A percentile compares a stretch with the other conserved stretches of the same genome.
These are phyloP conservation scores for rapeseed (Brassica napus) DNA, from an alignment of 345 rosid species.

Conservation along the genomic window DNA sequence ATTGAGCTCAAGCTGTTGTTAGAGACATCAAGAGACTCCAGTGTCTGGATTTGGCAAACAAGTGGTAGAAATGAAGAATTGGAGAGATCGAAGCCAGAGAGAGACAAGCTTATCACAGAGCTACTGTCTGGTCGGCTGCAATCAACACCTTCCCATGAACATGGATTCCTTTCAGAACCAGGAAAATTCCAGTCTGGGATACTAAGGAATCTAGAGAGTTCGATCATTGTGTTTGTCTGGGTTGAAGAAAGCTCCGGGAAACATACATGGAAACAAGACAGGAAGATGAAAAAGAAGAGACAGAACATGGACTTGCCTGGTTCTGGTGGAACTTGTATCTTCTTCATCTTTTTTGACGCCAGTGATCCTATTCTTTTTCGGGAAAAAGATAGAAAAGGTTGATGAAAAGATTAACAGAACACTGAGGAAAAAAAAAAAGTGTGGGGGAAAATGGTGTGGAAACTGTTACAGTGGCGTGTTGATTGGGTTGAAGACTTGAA, in stretches of 20 bases:
- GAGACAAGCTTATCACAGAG: slow-evolving; percentile 40
- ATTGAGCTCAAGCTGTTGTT: slow-evolving; percentile 50
- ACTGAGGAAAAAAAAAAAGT: neutral
- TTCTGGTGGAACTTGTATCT: slow-evolving; percentile 23
- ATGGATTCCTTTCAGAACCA: slow-evolving; percentile 45
- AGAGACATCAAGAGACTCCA: slow-evolving; percentile 58
- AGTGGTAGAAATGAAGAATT: slow-evolving; percentile 45
- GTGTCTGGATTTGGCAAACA: slow-evolving; percentile 57
- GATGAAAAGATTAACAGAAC: slow-evolving; percentile 8
- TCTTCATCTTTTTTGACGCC: slow-evolving; percentile 15
- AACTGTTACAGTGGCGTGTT: slow-evolving; percentile 11
- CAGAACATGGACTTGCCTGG: slow-evolving; percentile 21
- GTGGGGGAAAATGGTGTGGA: slow-evolving; percentile 1
- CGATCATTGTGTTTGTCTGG: slow-evolving; percentile 51
- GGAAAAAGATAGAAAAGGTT: neutral
- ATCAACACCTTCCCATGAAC: slow-evolving; percentile 58
- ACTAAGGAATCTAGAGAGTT: slow-evolving; percentile 37
- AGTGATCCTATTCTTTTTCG: neutral
- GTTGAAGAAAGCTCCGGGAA: slow-evolving; percentile 39
- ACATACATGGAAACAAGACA: slow-evolving; percentile 32
- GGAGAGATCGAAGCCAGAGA: slow-evolving; percentile 46
- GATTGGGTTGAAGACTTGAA: slow-evolving; percentile 5
- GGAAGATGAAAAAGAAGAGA: slow-evolving; percentile 15
- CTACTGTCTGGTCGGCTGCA: slow-evolving; percentile 47
- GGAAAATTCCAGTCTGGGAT: slow-evolving; percentile 44